Evolutionary conservation across 345 rosid species (phyloP).

Genomic region (Citrus glauca): DNA sequence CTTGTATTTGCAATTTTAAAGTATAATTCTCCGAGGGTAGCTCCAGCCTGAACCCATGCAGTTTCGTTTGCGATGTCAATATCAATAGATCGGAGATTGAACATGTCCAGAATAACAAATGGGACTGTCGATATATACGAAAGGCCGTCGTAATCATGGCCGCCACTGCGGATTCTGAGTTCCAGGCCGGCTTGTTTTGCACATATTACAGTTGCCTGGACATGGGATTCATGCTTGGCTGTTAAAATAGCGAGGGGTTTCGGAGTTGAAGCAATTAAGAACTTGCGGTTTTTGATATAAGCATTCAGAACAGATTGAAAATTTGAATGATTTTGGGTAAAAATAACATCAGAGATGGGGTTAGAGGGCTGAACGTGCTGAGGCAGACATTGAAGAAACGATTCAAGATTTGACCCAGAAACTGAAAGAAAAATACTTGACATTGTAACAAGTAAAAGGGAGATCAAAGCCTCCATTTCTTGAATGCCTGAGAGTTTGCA

Average conservation of each 20-base stretch:
- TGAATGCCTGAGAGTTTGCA: too few relatives aligned
- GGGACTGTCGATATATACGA: background rate
- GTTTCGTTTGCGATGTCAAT: background rate
- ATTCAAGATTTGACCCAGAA: too few relatives aligned
- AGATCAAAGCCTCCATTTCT: too few relatives aligned
- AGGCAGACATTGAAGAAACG: background rate
- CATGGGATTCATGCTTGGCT: background rate
- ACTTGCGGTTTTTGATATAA: background rate
- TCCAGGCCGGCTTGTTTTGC: background rate
- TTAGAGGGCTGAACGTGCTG: background rate
- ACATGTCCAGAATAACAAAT: constrained; percentile 8
- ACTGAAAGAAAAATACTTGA: too few relatives aligned
- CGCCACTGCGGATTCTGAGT: constrained; percentile 3
- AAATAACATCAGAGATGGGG: background rate
- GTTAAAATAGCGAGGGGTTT: background rate
- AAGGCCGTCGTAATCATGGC: constrained; percentile 1
- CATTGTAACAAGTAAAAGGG: too few relatives aligned
- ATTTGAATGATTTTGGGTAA: background rate
- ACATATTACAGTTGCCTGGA: background rate
- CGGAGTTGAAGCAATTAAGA: background rate
- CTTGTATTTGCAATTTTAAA: background rate
- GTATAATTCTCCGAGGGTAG: constrained; percentile 3
- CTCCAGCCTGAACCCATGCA: background rate
- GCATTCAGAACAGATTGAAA: background rate
- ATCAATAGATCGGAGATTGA: constrained; percentile 5